Evolutionary conservation across 164 flowering plant genomes (phyloP).

Genomic region (Aristolochia fimbriata): DNA sequence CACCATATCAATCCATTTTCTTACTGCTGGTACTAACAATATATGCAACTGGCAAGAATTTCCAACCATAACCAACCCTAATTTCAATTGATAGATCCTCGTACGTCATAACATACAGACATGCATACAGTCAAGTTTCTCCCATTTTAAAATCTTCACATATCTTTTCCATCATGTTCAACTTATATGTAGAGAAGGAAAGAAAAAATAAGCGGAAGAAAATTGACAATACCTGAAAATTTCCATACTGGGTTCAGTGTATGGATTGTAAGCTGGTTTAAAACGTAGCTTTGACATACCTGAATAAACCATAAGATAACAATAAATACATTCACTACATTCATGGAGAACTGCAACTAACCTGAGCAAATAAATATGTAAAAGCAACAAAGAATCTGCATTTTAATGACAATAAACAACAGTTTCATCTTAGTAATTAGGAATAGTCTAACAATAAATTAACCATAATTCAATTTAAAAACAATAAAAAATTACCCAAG

Average conservation of each 20-base stretch:
- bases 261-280: slow-evolving; percentile 97
- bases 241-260: slow-evolving; percentile 99
- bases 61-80: too few relatives aligned
- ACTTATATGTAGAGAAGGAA: too few relatives aligned
- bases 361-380: background rate
- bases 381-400: background rate
- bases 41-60: too few relatives aligned
- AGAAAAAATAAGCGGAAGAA: background rate
- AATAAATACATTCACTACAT: background rate
- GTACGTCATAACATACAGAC: too few relatives aligned
- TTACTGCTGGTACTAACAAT: too few relatives aligned
- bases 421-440: too few relatives aligned
- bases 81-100: too few relatives aligned
- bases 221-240: slow-evolving; percentile 62
- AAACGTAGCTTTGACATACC: slow-evolving; percentile 82
- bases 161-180: too few relatives aligned
- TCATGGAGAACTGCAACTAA: background rate
- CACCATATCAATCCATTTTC: too few relatives aligned
- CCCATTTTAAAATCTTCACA: too few relatives aligned
- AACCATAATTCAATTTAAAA: background rate
- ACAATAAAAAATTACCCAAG: slow-evolving; percentile 39
- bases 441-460: too few relatives aligned
- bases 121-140: too few relatives aligned
- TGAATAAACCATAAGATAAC: slow-evolving; percentile 8
- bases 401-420: background rate